Evolutionary conservation across 331 rosid species (phyloP), one percentile per base, ranked within the genome.

Genomic region (Saraca asoca): DNA sequence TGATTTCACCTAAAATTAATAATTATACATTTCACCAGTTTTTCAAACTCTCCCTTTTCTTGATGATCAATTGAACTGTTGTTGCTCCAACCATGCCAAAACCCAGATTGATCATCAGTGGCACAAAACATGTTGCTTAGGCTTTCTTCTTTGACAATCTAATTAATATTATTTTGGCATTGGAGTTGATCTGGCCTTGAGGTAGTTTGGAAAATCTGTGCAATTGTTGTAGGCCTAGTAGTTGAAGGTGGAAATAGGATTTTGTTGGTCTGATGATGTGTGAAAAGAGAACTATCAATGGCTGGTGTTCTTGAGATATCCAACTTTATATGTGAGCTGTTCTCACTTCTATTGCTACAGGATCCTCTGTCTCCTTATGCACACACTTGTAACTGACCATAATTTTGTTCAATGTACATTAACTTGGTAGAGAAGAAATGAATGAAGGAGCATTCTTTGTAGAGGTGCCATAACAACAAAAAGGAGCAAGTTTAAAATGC

Each of bases 51-150:
- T 24, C 48, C 11, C 33, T 9, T 17, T 50, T 7, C 14, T 62
- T 24, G 31, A 24, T 24, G 31, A 24, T 94, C 76, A 94, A 72
- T 86, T 94, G 85, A 88, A 90, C 15, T 88, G 95, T 62, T 90
- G 97, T 9, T 87, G 88, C 85, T 94, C 99, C 96, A 94, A 80
- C 99, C 97, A 94, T 37, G 99, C 99, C 99, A 94, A 64, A 94
- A 87, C 19, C 95, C 96, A 44, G 99, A 79, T 60, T 94, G 99
- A 51, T 94, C 97, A 74, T 94, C 99, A 62, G 90, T 90, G 35
- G 82, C 84, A 66, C 92, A 85, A 56, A 94, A 94, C 96, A 94
- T 90, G 85, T 72, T 94, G 82, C 87, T 86, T 41, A 84, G 42
- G 78, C 80, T 86, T 75, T 91, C 99, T 79, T 94, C 96, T 81